Conservation (phyloP, 768 basidiomycete genomes). For the Agaricus sinodeliciosus region DNA sequence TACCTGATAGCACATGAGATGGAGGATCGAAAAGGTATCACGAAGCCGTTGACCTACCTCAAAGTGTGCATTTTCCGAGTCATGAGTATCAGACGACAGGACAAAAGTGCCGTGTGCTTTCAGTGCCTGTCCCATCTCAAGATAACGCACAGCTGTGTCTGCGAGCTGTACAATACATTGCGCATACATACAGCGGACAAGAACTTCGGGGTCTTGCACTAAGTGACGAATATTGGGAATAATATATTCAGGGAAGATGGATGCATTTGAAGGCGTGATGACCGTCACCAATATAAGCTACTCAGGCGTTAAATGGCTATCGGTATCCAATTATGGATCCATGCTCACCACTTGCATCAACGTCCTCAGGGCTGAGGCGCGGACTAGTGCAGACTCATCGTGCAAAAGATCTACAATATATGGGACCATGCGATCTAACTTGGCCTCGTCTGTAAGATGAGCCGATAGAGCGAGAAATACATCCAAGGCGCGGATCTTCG, state of each 20-base stretch:
- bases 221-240: slow-evolving; percentile 85
- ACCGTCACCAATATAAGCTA: slow-evolving; percentile 56
- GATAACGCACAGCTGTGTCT: slow-evolving; percentile 77
- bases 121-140: slow-evolving; percentile 91
- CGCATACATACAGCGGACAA: slow-evolving; percentile 74
- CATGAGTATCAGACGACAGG: slow-evolving; percentile 54
- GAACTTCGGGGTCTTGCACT: slow-evolving; percentile 76
- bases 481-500: slow-evolving; percentile 80
- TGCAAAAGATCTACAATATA: slow-evolving; percentile 85
- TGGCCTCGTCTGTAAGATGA: slow-evolving; percentile 90
- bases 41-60: slow-evolving; percentile 45
- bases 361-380: slow-evolving; percentile 71
- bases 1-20: slow-evolving; percentile 41
- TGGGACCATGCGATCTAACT: slow-evolving; percentile 88
- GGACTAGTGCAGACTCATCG: slow-evolving; percentile 79
- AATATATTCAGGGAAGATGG: slow-evolving; percentile 93
- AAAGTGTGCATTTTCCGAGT: slow-evolving; percentile 73
- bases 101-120: slow-evolving; percentile 77
- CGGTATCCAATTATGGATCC: neutral
- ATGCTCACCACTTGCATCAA: slow-evolving; percentile 73
- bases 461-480: slow-evolving; percentile 76
- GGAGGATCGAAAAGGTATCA: neutral
- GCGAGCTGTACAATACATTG: slow-evolving; percentile 83
- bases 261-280: slow-evolving; percentile 70
- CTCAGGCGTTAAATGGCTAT: neutral